Conservation (phyloP, 352 stramenopile genomes). For the Pseudoperonospora humuli region DNA sequence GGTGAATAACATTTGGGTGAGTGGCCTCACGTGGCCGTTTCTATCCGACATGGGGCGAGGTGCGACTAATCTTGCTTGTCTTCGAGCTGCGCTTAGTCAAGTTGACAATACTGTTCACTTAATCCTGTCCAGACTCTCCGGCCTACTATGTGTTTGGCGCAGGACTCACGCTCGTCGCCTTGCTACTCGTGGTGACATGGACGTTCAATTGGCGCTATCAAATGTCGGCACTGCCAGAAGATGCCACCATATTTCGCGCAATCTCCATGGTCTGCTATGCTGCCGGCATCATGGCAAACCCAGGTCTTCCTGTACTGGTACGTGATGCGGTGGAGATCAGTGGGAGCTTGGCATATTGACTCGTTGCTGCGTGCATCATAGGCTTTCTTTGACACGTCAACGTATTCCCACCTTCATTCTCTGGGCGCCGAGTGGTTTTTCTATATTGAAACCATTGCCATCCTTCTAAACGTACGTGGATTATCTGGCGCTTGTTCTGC, state of each 20-base stretch:
- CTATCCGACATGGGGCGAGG: conserved; percentile 57
- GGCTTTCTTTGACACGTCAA: conserved; percentile 50
- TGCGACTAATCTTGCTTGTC: conserved; percentile 4
- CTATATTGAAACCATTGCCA: conserved; percentile 38
- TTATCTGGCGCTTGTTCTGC: not conserved
- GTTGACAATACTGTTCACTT: not conserved
- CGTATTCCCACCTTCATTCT: conserved; percentile 32
- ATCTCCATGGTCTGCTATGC: conserved; percentile 21
- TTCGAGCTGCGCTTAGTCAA: not conserved
- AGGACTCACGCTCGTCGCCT: conserved; percentile 36
- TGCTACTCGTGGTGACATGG: conserved; percentile 41
- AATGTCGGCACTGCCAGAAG: conserved; percentile 18
- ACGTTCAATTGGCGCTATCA: conserved; percentile 49
- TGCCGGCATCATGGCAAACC: conserved; percentile 32
- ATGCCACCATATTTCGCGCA: conserved; percentile 14
- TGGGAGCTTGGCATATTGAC: conserved; percentile 2
- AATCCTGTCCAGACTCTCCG: conserved; percentile 24
- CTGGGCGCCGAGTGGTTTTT: conserved; percentile 55
- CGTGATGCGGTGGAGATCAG: not conserved
- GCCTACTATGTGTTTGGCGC: conserved; percentile 55
- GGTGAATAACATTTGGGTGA: conserved; percentile 41
- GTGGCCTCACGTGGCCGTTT: conserved; percentile 48
- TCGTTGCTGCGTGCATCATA: conserved; percentile 3
- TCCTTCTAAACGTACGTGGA: conserved; percentile 39
- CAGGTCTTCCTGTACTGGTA: conserved; percentile 46